Conservation (phyloP, 2,329 filamentous ascomycete species). For the Chaetomium sp. region DNA sequence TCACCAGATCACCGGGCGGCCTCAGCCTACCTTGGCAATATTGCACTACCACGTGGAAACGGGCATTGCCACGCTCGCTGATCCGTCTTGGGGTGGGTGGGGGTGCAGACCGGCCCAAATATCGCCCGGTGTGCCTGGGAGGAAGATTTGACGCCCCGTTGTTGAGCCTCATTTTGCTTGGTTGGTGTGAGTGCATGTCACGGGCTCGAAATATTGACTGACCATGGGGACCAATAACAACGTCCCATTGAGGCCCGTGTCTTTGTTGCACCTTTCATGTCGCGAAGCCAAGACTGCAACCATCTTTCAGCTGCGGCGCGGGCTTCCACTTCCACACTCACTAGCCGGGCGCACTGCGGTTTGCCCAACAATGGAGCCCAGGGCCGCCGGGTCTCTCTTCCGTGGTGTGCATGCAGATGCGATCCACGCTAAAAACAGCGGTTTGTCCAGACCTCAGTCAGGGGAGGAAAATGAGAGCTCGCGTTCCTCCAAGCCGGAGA, state of each 20-base stretch:
- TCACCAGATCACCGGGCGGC: background rate
- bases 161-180: slow-evolving; percentile 9
- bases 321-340: background rate
- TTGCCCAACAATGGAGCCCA: background rate
- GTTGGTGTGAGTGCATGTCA: background rate
- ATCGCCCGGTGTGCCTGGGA: background rate
- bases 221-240: background rate
- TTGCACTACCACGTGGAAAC: slow-evolving; percentile 7
- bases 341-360: background rate
- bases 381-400: background rate
- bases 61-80: slow-evolving; percentile 11
- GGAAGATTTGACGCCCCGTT: background rate
- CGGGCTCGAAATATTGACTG: background rate
- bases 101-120: background rate
- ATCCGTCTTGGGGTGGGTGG: background rate
- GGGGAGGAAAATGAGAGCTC: background rate
- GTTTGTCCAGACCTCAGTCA: background rate
- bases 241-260: background rate
- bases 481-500: background rate
- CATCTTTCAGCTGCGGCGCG: background rate
- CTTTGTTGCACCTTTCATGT: background rate
- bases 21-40: background rate
- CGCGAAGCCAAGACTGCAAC: background rate
- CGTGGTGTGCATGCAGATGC: background rate
- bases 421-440: background rate